Base-by-base conservation (phyloP, 768 basidiomycete species). In the Neoboletus magnificus region DNA sequence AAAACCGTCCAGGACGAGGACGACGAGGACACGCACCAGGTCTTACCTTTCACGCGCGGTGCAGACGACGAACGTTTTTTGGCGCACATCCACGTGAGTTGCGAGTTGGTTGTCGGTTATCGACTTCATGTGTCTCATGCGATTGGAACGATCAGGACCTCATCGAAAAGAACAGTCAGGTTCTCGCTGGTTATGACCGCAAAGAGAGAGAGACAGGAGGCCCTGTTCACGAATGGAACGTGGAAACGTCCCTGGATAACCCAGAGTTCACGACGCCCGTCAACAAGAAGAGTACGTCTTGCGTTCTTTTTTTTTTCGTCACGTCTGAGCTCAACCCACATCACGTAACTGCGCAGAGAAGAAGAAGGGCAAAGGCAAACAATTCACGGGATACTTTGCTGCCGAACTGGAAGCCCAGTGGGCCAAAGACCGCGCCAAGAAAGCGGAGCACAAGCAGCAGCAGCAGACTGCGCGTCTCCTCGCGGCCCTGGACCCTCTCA, bases 341-440 rank as follows among this genome's bases (percentile, higher is more conserved):
- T 12, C 5, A 18, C 13, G 9, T 25, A 18, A 44, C 25, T 29
- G 9, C 32, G 3, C 53, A 30, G 18, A 58, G 76, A 74, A 64
- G 66, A 79, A 77, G 56, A 57, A 69, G 10, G 62, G 45, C 37
- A 65, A 69, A 30, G 50, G 25, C 0, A 62, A 58, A 30, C 36
- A 55, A 16, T 2, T 11, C 3, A 32, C n/a, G 29, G 48, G 42
- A 2, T 6, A 75, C 44, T 62, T 89, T 12, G 82, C 89, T 0
- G 62, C 73, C 2, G 79, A 84, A 7, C 77, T 97, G 9, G 78
- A 76, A 50, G 80, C 73, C 0, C 85, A 84, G 55, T 97, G 93
- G 93, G 81, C 83, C 43, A 80, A 80, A 45, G 95, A 98, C 66
- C 90, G 93, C 2, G 73, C 76, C 49, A 88, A 85, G 74, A 98